phyloP scores from a whole-genome alignment of 306 rosid genomes.

The Pueraria montana region DNA sequence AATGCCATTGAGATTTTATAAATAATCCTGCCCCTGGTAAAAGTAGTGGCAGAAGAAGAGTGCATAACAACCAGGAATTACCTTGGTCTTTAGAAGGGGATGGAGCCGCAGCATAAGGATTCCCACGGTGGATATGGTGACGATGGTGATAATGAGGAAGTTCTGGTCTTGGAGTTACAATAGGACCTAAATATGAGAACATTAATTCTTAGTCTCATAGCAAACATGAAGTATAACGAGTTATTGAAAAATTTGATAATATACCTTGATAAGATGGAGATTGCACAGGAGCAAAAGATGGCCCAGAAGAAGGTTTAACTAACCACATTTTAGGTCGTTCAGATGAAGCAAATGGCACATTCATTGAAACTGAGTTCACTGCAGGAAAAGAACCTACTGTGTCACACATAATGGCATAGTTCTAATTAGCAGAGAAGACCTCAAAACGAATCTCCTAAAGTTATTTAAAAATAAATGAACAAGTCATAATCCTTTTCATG shows the following conservation, averaged over 20 bases:
- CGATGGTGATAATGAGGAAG: constrained; percentile 43
- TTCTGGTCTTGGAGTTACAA: constrained; percentile 47
- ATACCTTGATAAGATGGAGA: constrained; percentile 71
- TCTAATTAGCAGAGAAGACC: background rate
- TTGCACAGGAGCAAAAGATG: constrained; percentile 64
- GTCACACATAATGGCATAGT: constrained; percentile 15
- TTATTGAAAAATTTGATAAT: constrained; percentile 16
- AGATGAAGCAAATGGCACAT: constrained; percentile 56
- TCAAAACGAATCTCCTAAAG: constrained; percentile 18
- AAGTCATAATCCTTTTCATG: background rate
- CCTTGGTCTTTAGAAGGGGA: constrained; percentile 79
- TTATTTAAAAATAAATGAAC: background rate
- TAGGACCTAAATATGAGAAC: constrained; percentile 60
- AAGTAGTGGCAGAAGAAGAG: constrained; percentile 31
- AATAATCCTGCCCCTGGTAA: constrained; percentile 2
- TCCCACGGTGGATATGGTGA: constrained; percentile 51
- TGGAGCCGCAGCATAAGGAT: constrained; percentile 64
- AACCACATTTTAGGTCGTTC: background rate
- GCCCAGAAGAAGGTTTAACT: constrained; percentile 39
- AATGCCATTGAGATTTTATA: constrained; percentile 3
- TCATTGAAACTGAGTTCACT: constrained; percentile 64
- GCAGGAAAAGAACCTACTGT: constrained; percentile 58
- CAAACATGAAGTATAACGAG: constrained; percentile 22
- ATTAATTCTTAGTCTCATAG: constrained; percentile 39
- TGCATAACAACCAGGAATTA: constrained; percentile 43